Percentiles rank a stretch among this genome's conserved stretches.
These are phyloP conservation scores for Mucor irregularis DNA, from an alignment of 371 early-diverging fungal genomes.

Conservation along the genomic window DNA sequence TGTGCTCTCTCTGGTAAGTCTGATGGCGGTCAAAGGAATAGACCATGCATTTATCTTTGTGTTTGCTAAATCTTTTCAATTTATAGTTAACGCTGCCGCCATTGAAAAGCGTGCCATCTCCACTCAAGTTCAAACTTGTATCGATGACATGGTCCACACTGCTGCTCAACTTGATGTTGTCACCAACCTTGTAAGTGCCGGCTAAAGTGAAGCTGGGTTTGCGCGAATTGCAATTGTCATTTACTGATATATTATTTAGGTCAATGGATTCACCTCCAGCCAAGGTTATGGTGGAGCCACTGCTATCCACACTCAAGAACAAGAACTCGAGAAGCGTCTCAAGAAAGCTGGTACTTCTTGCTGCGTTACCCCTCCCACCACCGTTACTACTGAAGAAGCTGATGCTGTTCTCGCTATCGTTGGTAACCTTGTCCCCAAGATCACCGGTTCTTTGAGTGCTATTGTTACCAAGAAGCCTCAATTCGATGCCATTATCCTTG, in stretches of 20 bases:
- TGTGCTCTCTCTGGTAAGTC: constrained; percentile 24
- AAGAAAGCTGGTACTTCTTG: constrained; percentile 15
- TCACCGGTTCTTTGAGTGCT: constrained; percentile 6
- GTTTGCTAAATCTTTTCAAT: not conserved
- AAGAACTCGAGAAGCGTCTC: constrained; percentile 8
- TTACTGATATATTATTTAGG: not conserved
- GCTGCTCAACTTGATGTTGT: constrained; percentile 8
- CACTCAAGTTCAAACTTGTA: constrained; percentile 16
- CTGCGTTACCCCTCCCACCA: not conserved
- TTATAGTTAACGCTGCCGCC: constrained; percentile 24
- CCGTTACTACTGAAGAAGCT: constrained; percentile 14
- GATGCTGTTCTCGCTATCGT: constrained; percentile 16
- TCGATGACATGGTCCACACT: constrained; percentile 11
- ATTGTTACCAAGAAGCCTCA: constrained; percentile 18
- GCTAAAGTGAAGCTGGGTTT: no score
- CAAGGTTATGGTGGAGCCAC: constrained; percentile 17
- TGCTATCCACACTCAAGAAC: constrained; percentile 8
- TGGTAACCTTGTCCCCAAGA: constrained; percentile 5
- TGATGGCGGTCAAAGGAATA: not conserved
- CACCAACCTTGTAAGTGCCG: constrained; percentile 10
- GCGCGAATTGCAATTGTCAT: no score
- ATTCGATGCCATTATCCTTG: constrained; percentile 12
- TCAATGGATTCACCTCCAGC: constrained; percentile 12
- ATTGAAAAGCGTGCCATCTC: constrained; percentile 16
- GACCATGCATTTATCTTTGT: not conserved